These are phyloP conservation scores for Litchi chinensis DNA, from an alignment of 345 rosid species.

Conservation along the genomic window DNA sequence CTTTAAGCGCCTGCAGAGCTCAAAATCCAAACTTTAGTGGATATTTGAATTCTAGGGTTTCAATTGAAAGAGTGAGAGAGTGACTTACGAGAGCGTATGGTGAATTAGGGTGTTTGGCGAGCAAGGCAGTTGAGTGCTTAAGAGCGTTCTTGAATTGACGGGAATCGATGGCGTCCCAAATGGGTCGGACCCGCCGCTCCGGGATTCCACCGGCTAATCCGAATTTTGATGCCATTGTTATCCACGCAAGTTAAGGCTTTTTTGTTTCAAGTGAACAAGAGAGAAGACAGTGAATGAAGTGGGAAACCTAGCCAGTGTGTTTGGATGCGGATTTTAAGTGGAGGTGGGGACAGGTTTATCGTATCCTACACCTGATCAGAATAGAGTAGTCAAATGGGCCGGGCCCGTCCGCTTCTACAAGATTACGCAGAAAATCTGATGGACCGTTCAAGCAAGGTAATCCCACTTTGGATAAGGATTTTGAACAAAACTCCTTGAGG, in stretches of 20 bases:
- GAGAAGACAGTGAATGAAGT: background rate
- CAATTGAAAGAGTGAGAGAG: background rate
- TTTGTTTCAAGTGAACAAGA: no score
- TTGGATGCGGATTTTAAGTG: background rate
- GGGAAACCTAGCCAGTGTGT: background rate
- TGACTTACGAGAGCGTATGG: conserved; percentile 83
- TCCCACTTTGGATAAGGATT: no score
- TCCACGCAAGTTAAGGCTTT: background rate
- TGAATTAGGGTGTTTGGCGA: conserved; percentile 79
- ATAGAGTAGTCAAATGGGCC: background rate
- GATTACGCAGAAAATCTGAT: no score
- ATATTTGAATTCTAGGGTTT: no score
- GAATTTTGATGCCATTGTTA: conserved; percentile 80
- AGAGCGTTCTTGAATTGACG: conserved; percentile 97
- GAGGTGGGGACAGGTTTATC: background rate
- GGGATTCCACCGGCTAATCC: conserved; percentile 96
- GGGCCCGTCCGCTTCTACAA: background rate
- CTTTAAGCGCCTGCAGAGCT: conserved; percentile 71
- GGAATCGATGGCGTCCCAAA: conserved; percentile 97
- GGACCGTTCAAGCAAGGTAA: no score
- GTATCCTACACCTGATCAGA: background rate
- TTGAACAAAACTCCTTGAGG: no score
- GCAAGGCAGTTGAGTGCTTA: conserved; percentile 70
- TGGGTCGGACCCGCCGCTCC: conserved; percentile 95
- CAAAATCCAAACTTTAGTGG: background rate